Evolutionary conservation across 306 rosid species (phyloP).

Genomic region (Arachis hypogaea): DNA sequence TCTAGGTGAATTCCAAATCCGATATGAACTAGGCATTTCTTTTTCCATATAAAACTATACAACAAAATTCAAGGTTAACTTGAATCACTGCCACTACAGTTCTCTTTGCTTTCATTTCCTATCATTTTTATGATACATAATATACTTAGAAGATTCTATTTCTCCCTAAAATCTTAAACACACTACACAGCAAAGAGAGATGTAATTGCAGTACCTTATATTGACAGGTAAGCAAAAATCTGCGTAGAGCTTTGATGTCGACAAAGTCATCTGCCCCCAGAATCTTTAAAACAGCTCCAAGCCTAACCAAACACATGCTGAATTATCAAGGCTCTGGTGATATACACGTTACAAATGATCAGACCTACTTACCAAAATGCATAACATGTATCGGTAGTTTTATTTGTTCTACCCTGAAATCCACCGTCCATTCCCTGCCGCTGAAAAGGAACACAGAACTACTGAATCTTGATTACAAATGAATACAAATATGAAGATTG

Average conservation of each 20-base stretch:
- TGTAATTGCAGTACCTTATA: slow-evolving; percentile 56
- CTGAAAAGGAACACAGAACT: slow-evolving; percentile 51
- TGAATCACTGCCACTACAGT: neutral
- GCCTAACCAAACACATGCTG: slow-evolving; percentile 55
- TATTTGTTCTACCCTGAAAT: slow-evolving; percentile 93
- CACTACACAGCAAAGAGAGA: neutral
- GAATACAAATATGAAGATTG: neutral
- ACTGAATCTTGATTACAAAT: neutral
- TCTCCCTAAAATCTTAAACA: slow-evolving; percentile 18
- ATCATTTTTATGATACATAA: neutral
- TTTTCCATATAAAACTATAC: neutral
- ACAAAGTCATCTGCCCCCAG: slow-evolving; percentile 71
- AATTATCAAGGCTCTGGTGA: slow-evolving; percentile 39
- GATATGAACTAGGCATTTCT: slow-evolving; percentile 2
- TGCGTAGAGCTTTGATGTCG: slow-evolving; percentile 59
- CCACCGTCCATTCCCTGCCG: slow-evolving; percentile 87
- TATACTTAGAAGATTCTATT: neutral
- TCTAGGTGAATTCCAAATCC: neutral
- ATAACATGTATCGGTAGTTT: slow-evolving; percentile 83
- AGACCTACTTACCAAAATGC: slow-evolving; percentile 80
- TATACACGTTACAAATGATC: slow-evolving; percentile 18
- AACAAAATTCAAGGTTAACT: slow-evolving; percentile 8
- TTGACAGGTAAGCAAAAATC: slow-evolving; percentile 78
- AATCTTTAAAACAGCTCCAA: slow-evolving; percentile 76
- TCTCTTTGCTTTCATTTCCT: neutral